Evolutionary conservation across 1,139 yeast genomes (phyloP), one percentile per base, ranked within the genome.

Genomic region (Lizanozyma gosingica): DNA sequence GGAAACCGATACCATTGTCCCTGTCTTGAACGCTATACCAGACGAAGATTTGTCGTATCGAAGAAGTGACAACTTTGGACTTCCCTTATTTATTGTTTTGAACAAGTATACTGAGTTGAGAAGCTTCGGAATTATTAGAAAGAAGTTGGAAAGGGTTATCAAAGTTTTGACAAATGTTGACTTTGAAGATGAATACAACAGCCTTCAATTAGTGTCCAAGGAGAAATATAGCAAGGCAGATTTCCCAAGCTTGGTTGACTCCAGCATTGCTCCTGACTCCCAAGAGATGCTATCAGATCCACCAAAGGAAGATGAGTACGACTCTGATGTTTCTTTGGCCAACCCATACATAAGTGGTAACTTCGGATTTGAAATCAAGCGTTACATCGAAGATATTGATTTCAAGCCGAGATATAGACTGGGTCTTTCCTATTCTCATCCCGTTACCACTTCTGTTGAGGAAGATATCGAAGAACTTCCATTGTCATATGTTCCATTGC

Each of bases 31-130:
- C 53, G 69, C 81, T 1, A 67, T 67, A 1, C 61, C 67, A 14
- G 76, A 73, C 41, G 66, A 50, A 41, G 73, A 52, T 52, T 59
- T 46, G 41, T 63, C 71, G 2, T 68, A 69, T 47, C 60, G 62
- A 18, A 47, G 65, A 18, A 55, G 53, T 3, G 63, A 62, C 42
- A 49, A 61, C 2, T 83, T 85, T 61, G 94, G 88, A 1, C 59
- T 82, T 2, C 97, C 97, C 2, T 76, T 86, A 50, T 82, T 87
- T 52, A 66, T 87, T 34, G 71, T 79, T 0, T 54, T 85, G 18
- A 60, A 71, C 3, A 65, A 62, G 27, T 6, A 22, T 41, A 58
- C 67, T 2, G 68, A 64, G 4, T 68, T 76, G 11, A 45, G 44
- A 17, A 61, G 69, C 38, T 78, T 75, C 53, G 81, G 80, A 2